Base-by-base conservation (phyloP, 768 basidiomycete species). In the Mycena floridula region DNA sequence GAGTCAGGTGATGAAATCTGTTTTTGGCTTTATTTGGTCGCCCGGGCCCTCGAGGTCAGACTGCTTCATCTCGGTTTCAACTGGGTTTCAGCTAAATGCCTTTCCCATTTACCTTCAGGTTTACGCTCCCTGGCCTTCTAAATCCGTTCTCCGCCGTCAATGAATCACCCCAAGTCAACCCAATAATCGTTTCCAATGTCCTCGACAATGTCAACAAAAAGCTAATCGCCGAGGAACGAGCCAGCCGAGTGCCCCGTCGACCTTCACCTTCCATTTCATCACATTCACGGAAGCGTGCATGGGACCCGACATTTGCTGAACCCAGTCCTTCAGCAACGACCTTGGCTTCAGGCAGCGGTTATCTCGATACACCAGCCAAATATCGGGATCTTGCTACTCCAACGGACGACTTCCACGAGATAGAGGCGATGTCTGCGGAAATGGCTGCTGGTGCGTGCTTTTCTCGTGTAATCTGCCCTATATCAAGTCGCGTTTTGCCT, bases 81-180 rank as follows among this genome's bases (percentile, higher is more conserved):
- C n/a, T n/a, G n/a, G n/a, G n/a, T n/a, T n/a, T n/a, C n/a, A n/a
- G 5, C 9, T 12, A 7, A 22, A 75, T 77, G 73, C 59, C 68
- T 3, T 87, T 86, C 54, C 76, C 83, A 11, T 89, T 89, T 58
- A 85, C 84, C 41, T 89, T 89, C 68, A 76, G 60, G 13, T 70
- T 87, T 48, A 59, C 70, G 26, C 76, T 84, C 11, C 81, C 85
- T 4, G 84, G 82, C 5, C 55, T 85, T 42, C 60, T 69, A 21
- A 87, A 86, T 54, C 85, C 85, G 7, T 88, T 88, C 62, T 56
- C 70, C 55, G 51, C 39, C 46, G 52, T n/a, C 50, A 54, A 38
- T 49, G 53, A 30, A 51, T 57, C 35, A 56, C 56, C 13, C 62
- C 63, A 4, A 51, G 59, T 27, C 16, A 5, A 22, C 7, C 20